Evolutionary conservation across 192 early-diverging fungal genomes (phyloP).

Genomic region (Backusella macrospora): DNA sequence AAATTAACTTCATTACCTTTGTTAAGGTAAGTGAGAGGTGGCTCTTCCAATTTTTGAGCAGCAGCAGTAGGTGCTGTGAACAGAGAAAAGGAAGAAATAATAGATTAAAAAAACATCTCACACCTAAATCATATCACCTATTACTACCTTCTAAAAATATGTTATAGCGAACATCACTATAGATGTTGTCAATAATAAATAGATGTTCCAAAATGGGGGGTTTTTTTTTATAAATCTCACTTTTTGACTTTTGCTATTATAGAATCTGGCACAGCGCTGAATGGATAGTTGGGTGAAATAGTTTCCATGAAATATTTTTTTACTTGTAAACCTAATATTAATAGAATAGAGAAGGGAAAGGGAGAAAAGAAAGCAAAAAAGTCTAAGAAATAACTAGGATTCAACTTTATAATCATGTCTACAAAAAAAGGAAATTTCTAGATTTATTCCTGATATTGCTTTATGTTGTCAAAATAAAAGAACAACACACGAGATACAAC

Average conservation of each 20-base stretch:
- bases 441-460: too few species aligned
- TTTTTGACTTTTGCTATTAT: neutral
- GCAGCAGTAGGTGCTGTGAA: conserved; percentile 55
- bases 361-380: neutral
- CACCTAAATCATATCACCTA: neutral
- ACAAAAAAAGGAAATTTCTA: too few species aligned
- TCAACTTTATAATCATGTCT: too few species aligned
- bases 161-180: conserved; percentile 3
- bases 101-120: neutral
- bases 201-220: neutral
- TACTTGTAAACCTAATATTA: neutral
- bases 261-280: neutral
- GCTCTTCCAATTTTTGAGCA: conserved; percentile 56
- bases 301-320: neutral
- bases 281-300: neutral
- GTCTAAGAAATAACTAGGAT: too few species aligned
- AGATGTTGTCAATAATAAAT: conserved; percentile 1
- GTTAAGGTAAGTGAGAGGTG: conserved; percentile 72
- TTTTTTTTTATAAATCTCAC: neutral
- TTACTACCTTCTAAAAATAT: conserved; percentile 26
- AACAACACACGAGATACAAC: too few species aligned
- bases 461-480: too few species aligned
- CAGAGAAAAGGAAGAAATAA: neutral
- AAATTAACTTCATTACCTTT: conserved; percentile 51
- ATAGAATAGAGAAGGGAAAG: neutral